Conservation (phyloP, 2,329 filamentous ascomycete genomes). For the Fusarium subglutinans region DNA sequence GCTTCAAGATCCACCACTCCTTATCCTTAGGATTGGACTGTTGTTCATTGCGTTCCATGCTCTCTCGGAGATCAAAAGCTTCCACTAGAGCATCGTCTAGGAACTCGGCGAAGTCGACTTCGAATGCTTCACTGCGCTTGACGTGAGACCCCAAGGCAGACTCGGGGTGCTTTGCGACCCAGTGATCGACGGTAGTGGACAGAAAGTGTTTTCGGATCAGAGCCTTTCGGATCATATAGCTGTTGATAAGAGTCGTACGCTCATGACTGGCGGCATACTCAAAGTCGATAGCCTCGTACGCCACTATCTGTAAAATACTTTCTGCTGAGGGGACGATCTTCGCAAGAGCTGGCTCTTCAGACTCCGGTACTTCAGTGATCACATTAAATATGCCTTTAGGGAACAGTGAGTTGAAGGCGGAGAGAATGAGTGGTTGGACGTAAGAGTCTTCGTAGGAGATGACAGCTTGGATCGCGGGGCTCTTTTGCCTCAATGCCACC, state of each 20-base stretch:
- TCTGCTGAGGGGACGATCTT: constrained; percentile 49
- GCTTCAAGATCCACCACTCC: constrained; percentile 98
- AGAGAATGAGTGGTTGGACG: constrained; percentile 84
- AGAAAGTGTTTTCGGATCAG: constrained; percentile 97
- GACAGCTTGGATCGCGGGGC: constrained; percentile 65
- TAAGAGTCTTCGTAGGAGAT: constrained; percentile 89
- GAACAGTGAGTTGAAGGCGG: constrained; percentile 73
- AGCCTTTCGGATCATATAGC: constrained; percentile 95
- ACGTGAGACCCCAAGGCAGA: constrained; percentile 76
- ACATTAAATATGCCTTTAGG: constrained; percentile 64
- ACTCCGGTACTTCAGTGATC: constrained; percentile 55
- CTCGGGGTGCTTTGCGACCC: constrained; percentile 83
- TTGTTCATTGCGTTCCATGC: constrained; percentile 71
- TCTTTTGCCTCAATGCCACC: constrained; percentile 35
- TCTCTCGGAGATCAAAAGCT: constrained; percentile 85
- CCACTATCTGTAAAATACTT: constrained; percentile 78
- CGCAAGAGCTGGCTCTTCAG: constrained; percentile 48
- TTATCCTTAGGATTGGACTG: constrained; percentile 50
- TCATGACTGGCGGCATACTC: constrained; percentile 73
- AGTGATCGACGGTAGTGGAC: constrained; percentile 82
- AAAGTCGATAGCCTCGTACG: constrained; percentile 91
- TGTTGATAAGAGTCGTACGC: constrained; percentile 76
- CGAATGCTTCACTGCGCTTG: constrained; percentile 84
- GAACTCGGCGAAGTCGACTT: constrained; percentile 97
- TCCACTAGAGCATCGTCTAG: constrained; percentile 92